A percentile compares a stretch with the other conserved stretches of the same genome.
These are phyloP conservation scores for Fraxinus latifolia DNA, from an alignment of 305 asterid species.

Conservation along the genomic window DNA sequence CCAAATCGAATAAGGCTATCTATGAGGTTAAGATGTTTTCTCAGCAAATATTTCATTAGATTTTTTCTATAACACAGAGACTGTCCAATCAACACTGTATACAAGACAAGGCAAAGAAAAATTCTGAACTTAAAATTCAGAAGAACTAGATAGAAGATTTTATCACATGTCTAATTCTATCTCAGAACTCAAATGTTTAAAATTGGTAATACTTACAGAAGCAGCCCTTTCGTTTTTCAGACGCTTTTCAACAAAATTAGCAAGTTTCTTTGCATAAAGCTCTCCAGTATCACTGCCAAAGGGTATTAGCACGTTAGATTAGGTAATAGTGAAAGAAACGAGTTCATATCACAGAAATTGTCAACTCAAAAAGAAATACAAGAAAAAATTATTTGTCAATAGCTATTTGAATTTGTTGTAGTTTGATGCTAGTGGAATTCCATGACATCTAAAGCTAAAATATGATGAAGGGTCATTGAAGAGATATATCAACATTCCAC, in stretches of 20 bases:
- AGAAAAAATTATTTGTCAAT: neutral
- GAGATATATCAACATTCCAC: neutral
- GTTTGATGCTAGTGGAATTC: slow-evolving; percentile 11
- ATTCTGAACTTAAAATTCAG: neutral
- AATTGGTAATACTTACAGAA: slow-evolving; percentile 61
- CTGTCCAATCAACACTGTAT: neutral
- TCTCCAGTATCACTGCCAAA: slow-evolving; percentile 82
- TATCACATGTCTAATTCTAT: neutral
- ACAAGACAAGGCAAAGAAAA: neutral
- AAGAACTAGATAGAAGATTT: neutral
- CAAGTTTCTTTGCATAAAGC: slow-evolving; percentile 84
- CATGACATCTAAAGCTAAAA: slow-evolving; percentile 5
- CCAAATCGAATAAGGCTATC: neutral
- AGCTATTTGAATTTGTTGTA: neutral
- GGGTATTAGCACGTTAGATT: slow-evolving; percentile 12
- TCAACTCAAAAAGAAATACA: slow-evolving; percentile 14
- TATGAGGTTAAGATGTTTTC: neutral
- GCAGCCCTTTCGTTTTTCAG: slow-evolving; percentile 96
- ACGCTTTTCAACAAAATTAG: slow-evolving; percentile 88
- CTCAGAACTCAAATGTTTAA: neutral
- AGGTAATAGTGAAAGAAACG: slow-evolving; percentile 1
- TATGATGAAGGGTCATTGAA: slow-evolving; percentile 5
- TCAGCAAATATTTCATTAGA: neutral
- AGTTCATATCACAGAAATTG: slow-evolving; percentile 7
- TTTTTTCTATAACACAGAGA: neutral